These are phyloP conservation scores for Persicaria maculosa DNA, from an alignment of 148 eudicot genomes.

Conservation along the genomic window DNA sequence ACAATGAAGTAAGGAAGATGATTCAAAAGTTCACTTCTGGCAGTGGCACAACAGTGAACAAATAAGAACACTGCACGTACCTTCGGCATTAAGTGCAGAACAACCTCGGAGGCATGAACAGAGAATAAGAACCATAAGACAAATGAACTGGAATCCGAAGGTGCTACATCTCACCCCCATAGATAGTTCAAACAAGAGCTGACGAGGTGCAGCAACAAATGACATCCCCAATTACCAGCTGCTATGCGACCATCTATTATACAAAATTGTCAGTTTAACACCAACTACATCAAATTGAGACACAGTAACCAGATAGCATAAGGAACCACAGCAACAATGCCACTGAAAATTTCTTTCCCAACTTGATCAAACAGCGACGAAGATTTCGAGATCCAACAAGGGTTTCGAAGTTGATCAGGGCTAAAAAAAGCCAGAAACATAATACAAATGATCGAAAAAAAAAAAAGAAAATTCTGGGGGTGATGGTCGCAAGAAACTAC, in stretches of 20 bases:
- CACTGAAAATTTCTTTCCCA: not conserved
- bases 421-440: conserved; percentile 12
- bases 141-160: conserved; percentile 34
- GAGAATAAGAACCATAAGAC: conserved; percentile 44
- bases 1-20: not conserved
- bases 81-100: conserved; percentile 67
- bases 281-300: not conserved
- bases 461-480: conserved; percentile 16
- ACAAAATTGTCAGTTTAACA: conserved; percentile 14
- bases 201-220: conserved; percentile 31
- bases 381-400: conserved; percentile 21
- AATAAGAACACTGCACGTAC: conserved; percentile 26
- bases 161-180: conserved; percentile 76
- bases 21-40: not conserved
- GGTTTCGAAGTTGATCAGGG: conserved; percentile 26
- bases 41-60: not conserved
- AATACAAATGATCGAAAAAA: not conserved
- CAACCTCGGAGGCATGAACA: conserved; percentile 42
- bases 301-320: not conserved
- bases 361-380: not conserved
- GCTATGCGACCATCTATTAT: conserved; percentile 22
- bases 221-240: conserved; percentile 45
- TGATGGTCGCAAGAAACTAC: conserved; percentile 8
- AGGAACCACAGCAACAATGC: conserved; percentile 10
- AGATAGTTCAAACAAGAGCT: conserved; percentile 33